Conservation (phyloP, 2,329 filamentous ascomycete species). For the Phialophora verrucosa region DNA sequence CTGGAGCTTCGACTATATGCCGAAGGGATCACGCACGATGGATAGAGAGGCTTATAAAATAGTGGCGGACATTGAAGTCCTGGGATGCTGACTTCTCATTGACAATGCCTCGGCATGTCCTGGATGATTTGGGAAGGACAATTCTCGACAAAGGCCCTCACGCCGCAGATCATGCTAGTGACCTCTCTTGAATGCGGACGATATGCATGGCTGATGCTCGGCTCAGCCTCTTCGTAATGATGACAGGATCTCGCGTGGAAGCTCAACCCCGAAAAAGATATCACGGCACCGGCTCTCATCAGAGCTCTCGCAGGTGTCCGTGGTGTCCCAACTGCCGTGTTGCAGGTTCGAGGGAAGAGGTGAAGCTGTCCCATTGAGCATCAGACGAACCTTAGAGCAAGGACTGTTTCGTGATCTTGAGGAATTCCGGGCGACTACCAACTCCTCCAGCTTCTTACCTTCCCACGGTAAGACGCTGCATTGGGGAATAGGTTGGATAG, state of each 20-base stretch:
- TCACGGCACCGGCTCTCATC: neutral
- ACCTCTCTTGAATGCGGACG: constrained; percentile 1
- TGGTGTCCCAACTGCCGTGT: neutral
- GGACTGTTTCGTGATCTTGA: neutral
- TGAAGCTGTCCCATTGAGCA: neutral
- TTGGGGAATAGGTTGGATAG: too few relatives aligned
- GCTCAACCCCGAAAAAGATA: neutral
- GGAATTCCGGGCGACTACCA: neutral
- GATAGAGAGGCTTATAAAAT: neutral
- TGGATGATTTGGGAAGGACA: neutral
- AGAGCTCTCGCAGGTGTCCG: neutral
- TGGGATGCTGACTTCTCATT: neutral
- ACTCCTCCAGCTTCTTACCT: neutral
- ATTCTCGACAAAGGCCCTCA: neutral
- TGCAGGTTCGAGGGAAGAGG: neutral
- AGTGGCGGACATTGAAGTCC: neutral
- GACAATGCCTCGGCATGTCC: neutral
- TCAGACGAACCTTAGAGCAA: neutral
- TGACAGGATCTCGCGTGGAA: constrained; percentile 10
- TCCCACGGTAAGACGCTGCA: neutral
- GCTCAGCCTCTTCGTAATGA: constrained; percentile 20
- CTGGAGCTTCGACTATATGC: neutral
- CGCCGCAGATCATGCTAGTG: neutral
- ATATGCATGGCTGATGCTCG: constrained; percentile 2
- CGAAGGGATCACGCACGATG: neutral